phyloP scores from a whole-genome alignment of 2,329 filamentous ascomycete species.

The Aspergillus sp. region DNA sequence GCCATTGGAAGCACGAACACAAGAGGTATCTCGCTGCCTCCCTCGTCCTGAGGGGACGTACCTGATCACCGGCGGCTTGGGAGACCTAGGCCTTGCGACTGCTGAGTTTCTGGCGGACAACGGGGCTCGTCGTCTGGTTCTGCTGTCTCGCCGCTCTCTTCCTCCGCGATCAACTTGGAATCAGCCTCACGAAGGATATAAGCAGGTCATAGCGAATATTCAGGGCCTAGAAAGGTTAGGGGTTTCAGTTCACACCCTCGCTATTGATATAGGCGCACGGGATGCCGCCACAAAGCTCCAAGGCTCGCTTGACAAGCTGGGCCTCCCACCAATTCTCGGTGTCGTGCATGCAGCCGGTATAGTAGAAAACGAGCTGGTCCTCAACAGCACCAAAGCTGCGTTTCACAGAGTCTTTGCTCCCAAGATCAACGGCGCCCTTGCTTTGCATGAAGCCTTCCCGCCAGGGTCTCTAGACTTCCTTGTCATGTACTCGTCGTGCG shows the following conservation, averaged over 20 bases:
- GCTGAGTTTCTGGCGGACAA: slow-evolving; percentile 40
- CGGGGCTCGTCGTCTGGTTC: slow-evolving; percentile 44
- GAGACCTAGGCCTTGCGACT: slow-evolving; percentile 41
- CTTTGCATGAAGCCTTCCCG: slow-evolving; percentile 3
- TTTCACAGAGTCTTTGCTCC: slow-evolving; percentile 6
- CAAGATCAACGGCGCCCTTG: slow-evolving; percentile 3
- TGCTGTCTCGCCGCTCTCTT: slow-evolving; percentile 40
- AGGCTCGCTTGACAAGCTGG: background rate
- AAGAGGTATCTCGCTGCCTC: background rate
- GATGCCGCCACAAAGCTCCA: slow-evolving; percentile 24
- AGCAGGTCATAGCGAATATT: slow-evolving; percentile 23
- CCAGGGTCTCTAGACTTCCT: slow-evolving; percentile 8
- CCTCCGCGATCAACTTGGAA: slow-evolving; percentile 37
- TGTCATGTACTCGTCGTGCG: slow-evolving; percentile 9
- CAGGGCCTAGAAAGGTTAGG: slow-evolving; percentile 32
- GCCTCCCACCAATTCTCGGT: slow-evolving; percentile 6
- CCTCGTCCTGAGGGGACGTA: slow-evolving; percentile 38
- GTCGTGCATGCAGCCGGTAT: slow-evolving; percentile 12
- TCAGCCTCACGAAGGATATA: background rate
- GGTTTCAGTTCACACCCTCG: slow-evolving; percentile 31
- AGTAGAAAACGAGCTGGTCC: background rate
- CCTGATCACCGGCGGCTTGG: slow-evolving; percentile 45
- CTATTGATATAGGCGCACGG: slow-evolving; percentile 36
- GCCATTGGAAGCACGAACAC: background rate
- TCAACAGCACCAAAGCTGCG: background rate